Base-by-base conservation (phyloP, 1,284 basidiomycete genomes). In the Cutaneotrichosporon dermatis region DNA sequence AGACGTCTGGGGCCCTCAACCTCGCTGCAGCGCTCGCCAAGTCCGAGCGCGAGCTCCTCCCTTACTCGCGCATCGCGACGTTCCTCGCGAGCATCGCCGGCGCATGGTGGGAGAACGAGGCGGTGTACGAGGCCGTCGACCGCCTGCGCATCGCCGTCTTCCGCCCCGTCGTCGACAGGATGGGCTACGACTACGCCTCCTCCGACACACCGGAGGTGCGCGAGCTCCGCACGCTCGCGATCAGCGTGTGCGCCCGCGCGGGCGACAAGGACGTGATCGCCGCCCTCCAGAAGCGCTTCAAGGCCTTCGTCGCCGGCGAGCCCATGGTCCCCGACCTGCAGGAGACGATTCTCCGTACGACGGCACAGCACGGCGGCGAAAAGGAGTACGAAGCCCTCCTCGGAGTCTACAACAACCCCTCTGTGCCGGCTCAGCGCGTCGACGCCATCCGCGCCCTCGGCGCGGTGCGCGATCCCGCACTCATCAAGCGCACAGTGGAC, bases 101-200 rank as follows among this genome's bases (percentile, higher is more conserved):
- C 11, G 85, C 86, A 2, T 97, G 92, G 90, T 96, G 89, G 88
- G 94, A 96, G 77, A 80, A 84, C 73, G 73, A 84, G 35, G 74
- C 81, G 4, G 82, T 88, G 45, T 79, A 84, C 4, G 82, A 85
- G 15, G 81, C 82, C 44, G 71, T 92, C 62, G 81, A 88, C 66
- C 81, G 79, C 39, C 84, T 92, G 76, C 81, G 85, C 64, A 78
- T 82, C 67, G 86, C 88, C 63, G 80, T 96, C 42, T 92, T 91
- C 78, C 82, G 82, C 50, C 94, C 93, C 6, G 76, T 94, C 40
- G 89, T 92, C 39, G 80, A 89, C 55, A 83, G 82, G 67, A 82
- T 96, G 53, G 91, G 92, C 10, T 95, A 88, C 71, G 87, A 90
- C 51, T 89, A 88, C 73, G 76, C 79, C 4, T 80, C 82, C 11